These are phyloP conservation scores for Trichoderma sp. DNA, from an alignment of 2,329 filamentous ascomycete genomes.

Conservation along the genomic window DNA sequence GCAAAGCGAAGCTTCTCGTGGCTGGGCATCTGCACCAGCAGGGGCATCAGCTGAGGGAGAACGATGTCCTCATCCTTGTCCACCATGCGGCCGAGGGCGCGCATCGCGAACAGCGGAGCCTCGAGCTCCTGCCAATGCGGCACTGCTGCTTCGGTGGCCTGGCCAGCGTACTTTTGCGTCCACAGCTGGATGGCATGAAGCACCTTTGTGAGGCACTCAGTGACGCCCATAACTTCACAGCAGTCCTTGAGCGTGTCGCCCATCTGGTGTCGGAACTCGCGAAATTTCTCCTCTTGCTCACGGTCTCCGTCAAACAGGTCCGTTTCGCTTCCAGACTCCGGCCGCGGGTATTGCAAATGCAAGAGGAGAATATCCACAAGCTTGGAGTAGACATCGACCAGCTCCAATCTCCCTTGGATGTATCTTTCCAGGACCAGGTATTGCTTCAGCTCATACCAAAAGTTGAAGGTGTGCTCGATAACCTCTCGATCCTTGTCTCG, in stretches of 20 bases:
- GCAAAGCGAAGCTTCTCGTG: constrained; percentile 99
- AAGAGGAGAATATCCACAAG: constrained; percentile 90
- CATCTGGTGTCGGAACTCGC: constrained; percentile 95
- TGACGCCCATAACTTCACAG: constrained; percentile 92
- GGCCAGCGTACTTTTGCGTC: constrained; percentile 77
- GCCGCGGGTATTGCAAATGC: constrained; percentile 81
- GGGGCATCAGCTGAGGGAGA: constrained; percentile 84
- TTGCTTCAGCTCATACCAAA: constrained; percentile 98
- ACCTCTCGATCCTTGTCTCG: constrained; percentile 86
- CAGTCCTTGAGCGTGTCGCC: constrained; percentile 96
- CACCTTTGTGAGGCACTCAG: constrained; percentile 86
- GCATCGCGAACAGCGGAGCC: constrained; percentile 89
- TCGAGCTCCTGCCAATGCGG: constrained; percentile 97
- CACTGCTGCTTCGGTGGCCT: constrained; percentile 70
- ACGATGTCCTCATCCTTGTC: constrained; percentile 83
- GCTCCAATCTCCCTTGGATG: constrained; percentile 71
- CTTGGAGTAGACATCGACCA: constrained; percentile 79
- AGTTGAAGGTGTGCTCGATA: constrained; percentile 89
- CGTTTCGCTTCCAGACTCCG: constrained; percentile 67
- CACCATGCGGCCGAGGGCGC: constrained; percentile 96
- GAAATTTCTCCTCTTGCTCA: constrained; percentile 94
- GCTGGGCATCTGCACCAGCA: constrained; percentile 89
- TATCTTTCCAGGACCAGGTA: constrained; percentile 91
- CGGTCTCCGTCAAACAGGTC: constrained; percentile 95
- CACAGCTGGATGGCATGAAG: constrained; percentile 82